Evolutionary conservation across 345 rosid species (phyloP).

Genomic region (Angophora floribunda): DNA sequence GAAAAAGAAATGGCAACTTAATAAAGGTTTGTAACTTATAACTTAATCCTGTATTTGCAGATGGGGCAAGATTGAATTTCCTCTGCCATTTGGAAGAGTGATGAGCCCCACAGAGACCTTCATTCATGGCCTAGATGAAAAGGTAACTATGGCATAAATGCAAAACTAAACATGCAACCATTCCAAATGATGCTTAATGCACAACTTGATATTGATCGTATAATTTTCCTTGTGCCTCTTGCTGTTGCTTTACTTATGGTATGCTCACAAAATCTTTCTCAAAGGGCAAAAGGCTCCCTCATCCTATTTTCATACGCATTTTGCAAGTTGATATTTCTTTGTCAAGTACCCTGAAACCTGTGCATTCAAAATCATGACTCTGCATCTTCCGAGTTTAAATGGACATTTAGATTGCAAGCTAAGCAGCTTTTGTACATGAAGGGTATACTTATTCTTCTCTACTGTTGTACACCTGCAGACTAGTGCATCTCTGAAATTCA

Average conservation of each 20-base stretch:
- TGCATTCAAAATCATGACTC: not conserved
- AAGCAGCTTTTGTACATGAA: not conserved
- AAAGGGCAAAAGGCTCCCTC: not conserved
- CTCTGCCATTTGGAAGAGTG: slow-evolving; percentile 92
- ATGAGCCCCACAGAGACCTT: slow-evolving; percentile 86
- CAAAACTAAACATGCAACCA: not conserved
- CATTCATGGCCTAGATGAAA: slow-evolving; percentile 93
- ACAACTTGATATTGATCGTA: not conserved
- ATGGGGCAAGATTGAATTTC: slow-evolving; percentile 92
- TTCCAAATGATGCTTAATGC: not conserved
- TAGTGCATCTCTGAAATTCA: slow-evolving; percentile 93
- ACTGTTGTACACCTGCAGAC: slow-evolving; percentile 39
- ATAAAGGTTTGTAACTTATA: not conserved
- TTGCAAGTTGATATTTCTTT: not conserved
- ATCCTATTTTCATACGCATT: not conserved
- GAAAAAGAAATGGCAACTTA: not conserved
- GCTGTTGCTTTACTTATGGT: not conserved
- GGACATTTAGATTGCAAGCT: not conserved
- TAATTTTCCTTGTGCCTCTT: not conserved
- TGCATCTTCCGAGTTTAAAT: not conserved
- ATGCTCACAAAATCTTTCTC: not conserved
- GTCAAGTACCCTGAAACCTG: not conserved
- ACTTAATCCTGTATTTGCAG: slow-evolving; percentile 17
- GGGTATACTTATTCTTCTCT: not conserved
- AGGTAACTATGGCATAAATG: slow-evolving; percentile 27